Conservation (phyloP, 176 grass and related monocot species). For the Ensete glaucum region DNA sequence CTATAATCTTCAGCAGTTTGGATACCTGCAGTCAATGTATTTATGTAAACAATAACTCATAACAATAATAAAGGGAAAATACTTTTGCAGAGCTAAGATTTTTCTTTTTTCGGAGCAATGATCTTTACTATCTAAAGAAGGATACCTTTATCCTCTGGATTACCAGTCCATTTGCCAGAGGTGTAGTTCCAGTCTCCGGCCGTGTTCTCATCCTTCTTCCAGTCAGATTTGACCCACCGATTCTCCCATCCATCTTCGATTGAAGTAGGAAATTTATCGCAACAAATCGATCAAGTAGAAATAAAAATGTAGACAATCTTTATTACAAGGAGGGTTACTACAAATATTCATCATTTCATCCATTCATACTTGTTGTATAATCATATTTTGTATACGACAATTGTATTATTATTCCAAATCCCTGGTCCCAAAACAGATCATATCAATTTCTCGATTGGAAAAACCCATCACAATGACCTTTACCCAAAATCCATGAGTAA, state of each 20-base stretch:
- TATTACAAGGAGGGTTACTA: background rate
- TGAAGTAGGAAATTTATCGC: background rate
- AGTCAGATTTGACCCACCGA: constrained; percentile 73
- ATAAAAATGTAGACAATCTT: background rate
- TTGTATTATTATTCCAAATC: no score
- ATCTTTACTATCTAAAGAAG: background rate
- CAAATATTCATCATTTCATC: no score
- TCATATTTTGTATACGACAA: no score
- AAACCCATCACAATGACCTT: background rate
- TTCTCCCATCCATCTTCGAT: constrained; percentile 54
- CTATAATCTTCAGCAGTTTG: constrained; percentile 89
- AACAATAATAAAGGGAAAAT: background rate
- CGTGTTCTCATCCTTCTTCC: constrained; percentile 78
- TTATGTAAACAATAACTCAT: background rate
- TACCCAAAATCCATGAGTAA: background rate
- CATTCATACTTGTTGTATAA: no score
- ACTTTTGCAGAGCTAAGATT: background rate
- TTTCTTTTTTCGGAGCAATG: no score
- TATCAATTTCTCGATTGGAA: background rate
- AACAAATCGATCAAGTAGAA: background rate
- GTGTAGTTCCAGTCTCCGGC: constrained; percentile 73
- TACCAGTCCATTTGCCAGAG: constrained; percentile 70
- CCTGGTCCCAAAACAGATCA: no score
- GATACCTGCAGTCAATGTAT: constrained; percentile 37
- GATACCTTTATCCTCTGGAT: constrained; percentile 67